Conservation (phyloP, 768 basidiomycete species). For the Russula sp. region DNA sequence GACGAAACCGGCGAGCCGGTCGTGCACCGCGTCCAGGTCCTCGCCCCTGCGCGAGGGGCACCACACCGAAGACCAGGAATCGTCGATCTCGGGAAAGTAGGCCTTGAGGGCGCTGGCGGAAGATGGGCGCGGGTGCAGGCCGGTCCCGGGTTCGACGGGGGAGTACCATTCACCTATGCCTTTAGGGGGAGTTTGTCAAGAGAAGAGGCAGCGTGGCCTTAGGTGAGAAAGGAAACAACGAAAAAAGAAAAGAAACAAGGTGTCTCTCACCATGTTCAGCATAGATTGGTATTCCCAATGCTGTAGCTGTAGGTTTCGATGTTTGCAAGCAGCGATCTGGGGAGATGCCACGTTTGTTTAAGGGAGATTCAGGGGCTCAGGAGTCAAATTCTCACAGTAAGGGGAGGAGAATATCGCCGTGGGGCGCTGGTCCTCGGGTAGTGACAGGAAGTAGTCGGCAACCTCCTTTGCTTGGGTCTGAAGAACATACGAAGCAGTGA, state of each 20-base stretch:
- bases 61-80: slow-evolving; percentile 54
- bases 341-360: neutral
- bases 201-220: too few relatives aligned
- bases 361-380: neutral
- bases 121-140: slow-evolving; percentile 70
- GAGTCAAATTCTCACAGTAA: slow-evolving; percentile 49
- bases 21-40: slow-evolving; percentile 53
- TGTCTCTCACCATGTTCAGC: slow-evolving; percentile 63
- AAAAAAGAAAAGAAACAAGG: neutral
- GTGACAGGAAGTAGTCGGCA: slow-evolving; percentile 52
- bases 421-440: slow-evolving; percentile 62
- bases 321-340: slow-evolving; percentile 88
- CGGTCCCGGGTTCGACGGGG: slow-evolving; percentile 56
- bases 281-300: slow-evolving; percentile 61
- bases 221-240: too few relatives aligned
- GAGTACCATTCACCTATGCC: slow-evolving; percentile 79
- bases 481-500: neutral
- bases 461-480: slow-evolving; percentile 72
- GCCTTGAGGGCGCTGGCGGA: slow-evolving; percentile 46
- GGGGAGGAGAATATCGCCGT: slow-evolving; percentile 82
- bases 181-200: slow-evolving; percentile 25
- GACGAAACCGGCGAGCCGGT: slow-evolving; percentile 50
- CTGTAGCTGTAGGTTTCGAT: slow-evolving; percentile 52
- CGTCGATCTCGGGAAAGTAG: slow-evolving; percentile 57
- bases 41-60: slow-evolving; percentile 73